phyloP scores from a whole-genome alignment of 768 basidiomycete genomes.

The Trametes meyenii region DNA sequence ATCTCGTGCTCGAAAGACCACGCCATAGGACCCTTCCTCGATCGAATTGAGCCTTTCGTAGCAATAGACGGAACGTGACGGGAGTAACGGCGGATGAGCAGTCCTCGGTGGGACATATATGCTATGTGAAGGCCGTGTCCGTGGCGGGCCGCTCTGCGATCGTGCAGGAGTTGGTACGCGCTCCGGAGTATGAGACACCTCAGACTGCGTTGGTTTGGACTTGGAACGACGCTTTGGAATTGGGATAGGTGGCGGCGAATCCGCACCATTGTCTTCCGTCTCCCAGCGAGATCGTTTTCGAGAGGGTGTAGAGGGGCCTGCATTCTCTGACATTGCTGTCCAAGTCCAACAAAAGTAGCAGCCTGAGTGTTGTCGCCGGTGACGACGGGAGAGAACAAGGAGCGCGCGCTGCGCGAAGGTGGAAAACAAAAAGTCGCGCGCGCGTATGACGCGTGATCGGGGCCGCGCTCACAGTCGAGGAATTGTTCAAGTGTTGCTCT shows the following conservation, averaged over 20 bases:
- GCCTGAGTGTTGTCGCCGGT: background rate
- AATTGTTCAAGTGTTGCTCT: conserved; percentile 25
- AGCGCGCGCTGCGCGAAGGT: background rate
- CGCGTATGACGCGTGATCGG: conserved; percentile 25
- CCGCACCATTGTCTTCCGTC: conserved; percentile 47
- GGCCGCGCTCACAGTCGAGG: conserved; percentile 11
- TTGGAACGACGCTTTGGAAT: conserved; percentile 60
- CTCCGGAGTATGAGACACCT: conserved; percentile 25
- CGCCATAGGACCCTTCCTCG: conserved; percentile 97
- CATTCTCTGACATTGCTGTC: conserved; percentile 20
- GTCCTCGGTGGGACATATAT: conserved; percentile 75
- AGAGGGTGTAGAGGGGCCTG: conserved; percentile 55
- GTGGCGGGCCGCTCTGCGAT: conserved; percentile 26
- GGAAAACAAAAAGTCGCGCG: conserved; percentile 22
- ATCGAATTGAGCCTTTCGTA: conserved; percentile 97
- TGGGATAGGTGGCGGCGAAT: conserved; percentile 41
- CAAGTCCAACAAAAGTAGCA: conserved; percentile 1
- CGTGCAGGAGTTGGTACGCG: conserved; percentile 21
- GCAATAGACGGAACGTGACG: conserved; percentile 91
- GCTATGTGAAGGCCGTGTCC: conserved; percentile 48
- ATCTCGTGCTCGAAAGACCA: conserved; percentile 95
- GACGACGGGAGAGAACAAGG: background rate
- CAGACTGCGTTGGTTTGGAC: conserved; percentile 38
- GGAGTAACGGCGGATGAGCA: conserved; percentile 74
- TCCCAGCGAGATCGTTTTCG: conserved; percentile 82